These are phyloP conservation scores for Microbotryomycetes sp. DNA, from an alignment of 1,284 basidiomycete genomes.

Conservation along the genomic window DNA sequence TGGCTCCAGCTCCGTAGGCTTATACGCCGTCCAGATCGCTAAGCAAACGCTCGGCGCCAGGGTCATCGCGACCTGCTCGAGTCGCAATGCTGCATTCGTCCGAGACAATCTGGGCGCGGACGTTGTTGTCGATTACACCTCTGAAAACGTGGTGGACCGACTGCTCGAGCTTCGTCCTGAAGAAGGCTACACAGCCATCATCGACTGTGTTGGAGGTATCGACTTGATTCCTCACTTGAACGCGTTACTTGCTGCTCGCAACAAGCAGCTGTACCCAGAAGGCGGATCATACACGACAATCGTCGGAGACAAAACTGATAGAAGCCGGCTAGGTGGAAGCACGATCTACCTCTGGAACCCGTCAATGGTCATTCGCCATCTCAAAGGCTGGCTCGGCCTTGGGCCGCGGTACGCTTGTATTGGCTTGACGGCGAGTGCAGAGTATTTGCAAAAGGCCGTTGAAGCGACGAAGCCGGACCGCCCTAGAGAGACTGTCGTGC, in stretches of 20 bases:
- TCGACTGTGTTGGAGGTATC: conserved; percentile 38
- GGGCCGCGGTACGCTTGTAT: conserved; percentile 34
- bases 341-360: conserved; percentile 28
- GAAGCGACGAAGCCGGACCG: conserved; percentile 43
- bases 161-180: conserved; percentile 41
- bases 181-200: conserved; percentile 39
- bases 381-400: conserved; percentile 15
- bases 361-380: conserved; percentile 6
- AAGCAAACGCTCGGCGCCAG: conserved; percentile 50
- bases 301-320: conserved; percentile 26
- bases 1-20: conserved; percentile 57
- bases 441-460: conserved; percentile 33
- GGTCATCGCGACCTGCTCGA: conserved; percentile 54
- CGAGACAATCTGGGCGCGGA: conserved; percentile 45
- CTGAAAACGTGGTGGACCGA: conserved; percentile 46
- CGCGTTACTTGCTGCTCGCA: conserved; percentile 29
- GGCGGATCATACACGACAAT: conserved; percentile 15
- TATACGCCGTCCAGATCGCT: conserved; percentile 57
- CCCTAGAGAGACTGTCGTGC: conserved; percentile 51
- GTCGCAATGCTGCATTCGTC: conserved; percentile 49
- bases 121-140: conserved; percentile 54
- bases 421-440: conserved; percentile 23
- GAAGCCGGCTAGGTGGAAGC: conserved; percentile 32
- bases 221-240: conserved; percentile 9
- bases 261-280: neutral